Evolutionary conservation across 176 grass and related monocot species (phyloP).

Genomic region (Cenchrus purpureus): DNA sequence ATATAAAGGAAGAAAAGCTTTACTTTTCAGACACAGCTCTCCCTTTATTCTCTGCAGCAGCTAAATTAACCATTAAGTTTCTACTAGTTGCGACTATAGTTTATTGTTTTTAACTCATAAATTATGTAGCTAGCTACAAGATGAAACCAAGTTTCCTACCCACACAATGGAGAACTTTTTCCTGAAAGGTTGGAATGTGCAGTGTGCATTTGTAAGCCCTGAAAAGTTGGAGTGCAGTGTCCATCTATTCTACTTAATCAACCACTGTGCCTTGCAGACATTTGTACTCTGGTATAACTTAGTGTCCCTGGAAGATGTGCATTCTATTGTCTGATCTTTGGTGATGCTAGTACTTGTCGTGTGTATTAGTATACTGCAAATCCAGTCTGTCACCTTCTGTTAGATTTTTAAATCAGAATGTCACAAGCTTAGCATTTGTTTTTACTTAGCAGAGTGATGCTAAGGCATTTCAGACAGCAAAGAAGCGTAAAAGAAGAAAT

Average conservation of each 20-base stretch:
- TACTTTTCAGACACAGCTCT: background rate
- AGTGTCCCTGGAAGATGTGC: background rate
- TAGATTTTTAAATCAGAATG: background rate
- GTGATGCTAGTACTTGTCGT: background rate
- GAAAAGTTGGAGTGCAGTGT: too few species aligned
- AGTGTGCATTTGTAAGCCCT: background rate
- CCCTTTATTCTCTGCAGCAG: background rate
- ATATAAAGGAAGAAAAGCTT: background rate
- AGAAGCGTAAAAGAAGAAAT: background rate
- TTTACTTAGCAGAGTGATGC: slow-evolving; percentile 4
- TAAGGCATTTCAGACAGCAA: background rate
- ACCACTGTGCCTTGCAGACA: slow-evolving; percentile 7
- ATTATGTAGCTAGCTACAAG: background rate
- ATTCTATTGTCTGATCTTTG: background rate
- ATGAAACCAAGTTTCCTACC: background rate
- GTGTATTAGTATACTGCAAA: background rate
- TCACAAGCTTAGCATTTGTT: background rate
- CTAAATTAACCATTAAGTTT: background rate
- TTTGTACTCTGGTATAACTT: background rate
- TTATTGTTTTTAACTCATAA: background rate
- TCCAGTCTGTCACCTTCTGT: background rate
- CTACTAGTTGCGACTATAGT: background rate
- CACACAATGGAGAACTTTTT: background rate
- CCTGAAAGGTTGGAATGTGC: too few species aligned
- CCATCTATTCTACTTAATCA: background rate